Evolutionary conservation across 148 eudicot genomes (phyloP).

Genomic region (Arbutus unedo): DNA sequence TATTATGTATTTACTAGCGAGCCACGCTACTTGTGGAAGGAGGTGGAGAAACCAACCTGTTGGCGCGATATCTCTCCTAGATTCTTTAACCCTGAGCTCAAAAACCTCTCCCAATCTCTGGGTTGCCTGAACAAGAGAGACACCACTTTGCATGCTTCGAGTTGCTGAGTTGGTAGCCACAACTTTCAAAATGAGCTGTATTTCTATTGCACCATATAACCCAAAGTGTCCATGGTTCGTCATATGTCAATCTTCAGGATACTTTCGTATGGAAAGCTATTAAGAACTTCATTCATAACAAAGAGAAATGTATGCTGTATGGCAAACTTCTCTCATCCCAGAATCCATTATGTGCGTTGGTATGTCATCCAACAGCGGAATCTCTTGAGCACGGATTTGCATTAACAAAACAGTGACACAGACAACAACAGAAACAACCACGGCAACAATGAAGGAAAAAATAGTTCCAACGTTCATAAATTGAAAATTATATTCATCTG

Average conservation of each 20-base stretch:
- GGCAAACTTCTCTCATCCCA: too few species aligned
- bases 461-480: too few species aligned
- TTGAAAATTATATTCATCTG: neutral
- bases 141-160: neutral
- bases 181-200: neutral
- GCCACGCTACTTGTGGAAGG: neutral
- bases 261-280: neutral
- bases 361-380: neutral
- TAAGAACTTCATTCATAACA: neutral
- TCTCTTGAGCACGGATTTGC: neutral
- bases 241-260: neutral
- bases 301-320: neutral
- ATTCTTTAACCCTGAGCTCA: too few species aligned
- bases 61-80: neutral
- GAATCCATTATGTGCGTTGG: neutral
- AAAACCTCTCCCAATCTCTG: too few species aligned
- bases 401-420: neutral
- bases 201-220: neutral
- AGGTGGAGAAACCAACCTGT: neutral
- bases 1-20: neutral
- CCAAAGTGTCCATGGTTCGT: neutral
- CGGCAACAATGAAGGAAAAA: neutral
- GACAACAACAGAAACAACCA: neutral
- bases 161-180: neutral
- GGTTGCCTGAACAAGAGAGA: too few species aligned